These are phyloP conservation scores for Rhamnella rubrinervis DNA, from an alignment of 331 rosid species.

Conservation along the genomic window DNA sequence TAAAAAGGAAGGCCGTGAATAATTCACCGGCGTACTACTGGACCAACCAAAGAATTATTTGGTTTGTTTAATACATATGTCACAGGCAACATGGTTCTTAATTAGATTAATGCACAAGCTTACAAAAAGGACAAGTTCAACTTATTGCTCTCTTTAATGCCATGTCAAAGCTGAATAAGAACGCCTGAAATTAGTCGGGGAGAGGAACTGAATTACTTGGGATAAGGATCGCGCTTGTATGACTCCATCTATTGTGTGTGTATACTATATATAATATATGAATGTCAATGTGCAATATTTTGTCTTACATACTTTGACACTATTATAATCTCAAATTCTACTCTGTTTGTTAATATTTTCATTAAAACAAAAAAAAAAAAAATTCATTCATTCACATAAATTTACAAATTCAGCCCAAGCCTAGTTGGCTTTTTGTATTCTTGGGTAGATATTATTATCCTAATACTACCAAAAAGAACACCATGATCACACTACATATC, in stretches of 20 bases:
- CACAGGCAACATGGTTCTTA: too few relatives aligned
- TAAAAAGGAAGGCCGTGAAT: too few relatives aligned
- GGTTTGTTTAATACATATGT: too few relatives aligned
- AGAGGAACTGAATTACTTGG: background rate
- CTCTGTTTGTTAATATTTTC: background rate
- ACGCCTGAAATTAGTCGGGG: background rate
- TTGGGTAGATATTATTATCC: constrained; percentile 11
- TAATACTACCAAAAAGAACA: constrained; percentile 4
- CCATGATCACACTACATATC: background rate
- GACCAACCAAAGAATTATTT: too few relatives aligned
- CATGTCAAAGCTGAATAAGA: background rate
- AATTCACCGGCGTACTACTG: too few relatives aligned
- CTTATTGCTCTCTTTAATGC: background rate
- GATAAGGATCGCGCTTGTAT: background rate
- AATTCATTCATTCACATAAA: constrained; percentile 3
- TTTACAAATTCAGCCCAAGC: constrained; percentile 7
- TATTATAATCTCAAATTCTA: constrained; percentile 2
- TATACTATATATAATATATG: too few relatives aligned
- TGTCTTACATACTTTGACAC: constrained; percentile 1
- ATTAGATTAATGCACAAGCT: background rate
- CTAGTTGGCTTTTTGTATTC: background rate
- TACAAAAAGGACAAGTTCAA: too few relatives aligned
- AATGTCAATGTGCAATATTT: background rate
- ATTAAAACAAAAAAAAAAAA: background rate
- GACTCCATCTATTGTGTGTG: background rate